Evolutionary conservation across 352 stramenopile species (phyloP).

Genomic region (Thraustotheca clavata): DNA sequence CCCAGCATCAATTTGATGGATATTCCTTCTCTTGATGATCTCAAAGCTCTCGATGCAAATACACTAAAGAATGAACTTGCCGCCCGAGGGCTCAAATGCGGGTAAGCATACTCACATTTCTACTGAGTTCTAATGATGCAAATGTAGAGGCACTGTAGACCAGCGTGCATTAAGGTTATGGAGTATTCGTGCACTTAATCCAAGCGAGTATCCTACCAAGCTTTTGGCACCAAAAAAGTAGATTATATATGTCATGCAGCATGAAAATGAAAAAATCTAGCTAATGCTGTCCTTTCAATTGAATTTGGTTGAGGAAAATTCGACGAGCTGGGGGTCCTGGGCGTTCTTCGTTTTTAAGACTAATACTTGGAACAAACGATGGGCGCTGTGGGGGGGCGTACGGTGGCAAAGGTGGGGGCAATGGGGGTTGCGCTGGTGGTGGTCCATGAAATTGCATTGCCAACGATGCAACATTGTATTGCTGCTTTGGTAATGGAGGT

Average conservation of each 20-base stretch:
- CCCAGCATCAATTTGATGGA: conserved; percentile 31
- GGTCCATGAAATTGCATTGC: conserved; percentile 69
- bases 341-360: conserved; percentile 57
- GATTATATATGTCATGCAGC: neutral
- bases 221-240: conserved; percentile 33
- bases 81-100: conserved; percentile 93
- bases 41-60: conserved; percentile 86
- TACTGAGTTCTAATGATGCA: conserved; percentile 2
- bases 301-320: neutral
- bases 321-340: conserved; percentile 25
- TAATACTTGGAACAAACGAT: conserved; percentile 69
- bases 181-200: conserved; percentile 85
- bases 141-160: conserved; percentile 73
- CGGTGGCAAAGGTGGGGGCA: conserved; percentile 25
- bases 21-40: conserved; percentile 47
- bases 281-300: conserved; percentile 3
- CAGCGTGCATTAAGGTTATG: conserved; percentile 90
- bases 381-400: conserved; percentile 22
- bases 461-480: conserved; percentile 52
- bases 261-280: neutral
- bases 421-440: conserved; percentile 25
- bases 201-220: conserved; percentile 85
- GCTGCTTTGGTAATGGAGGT: conserved; percentile 12
- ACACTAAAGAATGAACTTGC: conserved; percentile 88
- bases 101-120: conserved; percentile 50